Conservation (phyloP, 352 stramenopile genomes). For the Blastocystis sp. region DNA sequence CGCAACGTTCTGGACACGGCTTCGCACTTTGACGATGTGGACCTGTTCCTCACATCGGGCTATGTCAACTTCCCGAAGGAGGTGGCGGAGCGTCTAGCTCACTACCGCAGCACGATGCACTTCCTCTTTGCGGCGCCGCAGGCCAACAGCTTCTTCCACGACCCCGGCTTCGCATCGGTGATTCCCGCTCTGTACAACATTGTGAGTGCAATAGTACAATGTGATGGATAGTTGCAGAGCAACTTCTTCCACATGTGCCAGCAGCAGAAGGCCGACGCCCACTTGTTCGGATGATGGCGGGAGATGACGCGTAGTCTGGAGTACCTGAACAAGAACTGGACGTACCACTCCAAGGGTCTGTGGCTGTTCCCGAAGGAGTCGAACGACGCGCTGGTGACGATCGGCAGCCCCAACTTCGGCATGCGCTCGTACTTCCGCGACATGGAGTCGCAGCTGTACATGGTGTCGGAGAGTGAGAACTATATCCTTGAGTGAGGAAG, state of each 20-base stretch:
- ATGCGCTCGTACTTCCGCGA: conserved; percentile 54
- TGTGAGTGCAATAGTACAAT: neutral
- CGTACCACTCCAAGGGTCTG: conserved; percentile 41
- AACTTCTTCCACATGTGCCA: neutral
- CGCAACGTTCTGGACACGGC: conserved; percentile 5
- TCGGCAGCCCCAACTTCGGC: conserved; percentile 60
- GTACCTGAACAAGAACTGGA: conserved; percentile 61
- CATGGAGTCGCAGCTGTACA: conserved; percentile 64
- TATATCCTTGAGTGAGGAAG: conserved; percentile 50
- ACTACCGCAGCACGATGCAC: neutral
- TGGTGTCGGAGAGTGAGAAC: conserved; percentile 51
- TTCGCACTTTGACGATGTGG: neutral
- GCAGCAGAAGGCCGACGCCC: neutral
- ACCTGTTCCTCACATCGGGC: conserved; percentile 67
- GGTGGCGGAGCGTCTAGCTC: conserved; percentile 28
- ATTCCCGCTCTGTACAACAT: conserved; percentile 68
- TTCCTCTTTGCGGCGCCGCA: conserved; percentile 66
- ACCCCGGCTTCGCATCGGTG: conserved; percentile 38
- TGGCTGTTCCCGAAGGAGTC: conserved; percentile 5
- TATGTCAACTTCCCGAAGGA: conserved; percentile 69
- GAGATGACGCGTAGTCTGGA: neutral
- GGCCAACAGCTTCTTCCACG: conserved; percentile 68
- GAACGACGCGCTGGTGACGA: conserved; percentile 13
- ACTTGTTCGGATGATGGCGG: neutral
- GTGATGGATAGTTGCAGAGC: conserved; percentile 6